Conservation (phyloP, 2,329 filamentous ascomycete species). For the Botrytis hyacinthi region DNA sequence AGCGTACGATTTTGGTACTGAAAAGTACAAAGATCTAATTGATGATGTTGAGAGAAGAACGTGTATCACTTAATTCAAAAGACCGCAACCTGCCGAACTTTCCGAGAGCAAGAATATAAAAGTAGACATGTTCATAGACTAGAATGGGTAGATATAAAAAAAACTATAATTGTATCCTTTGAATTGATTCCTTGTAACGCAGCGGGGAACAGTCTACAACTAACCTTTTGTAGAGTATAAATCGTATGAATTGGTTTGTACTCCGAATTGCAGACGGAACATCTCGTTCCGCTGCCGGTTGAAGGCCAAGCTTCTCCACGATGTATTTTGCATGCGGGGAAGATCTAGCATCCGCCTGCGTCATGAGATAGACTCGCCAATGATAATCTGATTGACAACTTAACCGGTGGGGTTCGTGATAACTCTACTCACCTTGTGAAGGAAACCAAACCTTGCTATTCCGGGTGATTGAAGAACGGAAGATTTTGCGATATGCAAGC, state of each 20-base stretch:
- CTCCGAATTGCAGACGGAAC: slow-evolving; percentile 35
- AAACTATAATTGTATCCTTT: neutral
- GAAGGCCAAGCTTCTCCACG: slow-evolving; percentile 1
- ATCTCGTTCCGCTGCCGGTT: slow-evolving; percentile 15
- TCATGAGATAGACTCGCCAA: slow-evolving; percentile 6
- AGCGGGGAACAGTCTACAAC: neutral
- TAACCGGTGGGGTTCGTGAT: slow-evolving; percentile 3
- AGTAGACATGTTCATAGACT: too few relatives aligned
- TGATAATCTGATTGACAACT: neutral
- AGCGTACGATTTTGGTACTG: neutral
- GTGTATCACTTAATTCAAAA: neutral
- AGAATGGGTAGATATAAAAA: neutral
- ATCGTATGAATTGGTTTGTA: neutral
- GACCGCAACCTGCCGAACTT: neutral
- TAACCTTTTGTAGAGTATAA: neutral
- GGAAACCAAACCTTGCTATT: neutral
- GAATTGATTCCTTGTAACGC: neutral
- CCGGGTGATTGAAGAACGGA: neutral
- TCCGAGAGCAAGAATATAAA: neutral
- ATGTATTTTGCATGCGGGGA: slow-evolving; percentile 17
- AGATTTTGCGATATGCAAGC: neutral
- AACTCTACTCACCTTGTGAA: neutral
- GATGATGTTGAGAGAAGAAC: too few relatives aligned
- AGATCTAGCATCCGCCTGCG: slow-evolving; percentile 4
- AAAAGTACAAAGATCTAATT: too few relatives aligned